phyloP scores from a whole-genome alignment of 208 protist species.

The Novymonas esmeraldas region DNA sequence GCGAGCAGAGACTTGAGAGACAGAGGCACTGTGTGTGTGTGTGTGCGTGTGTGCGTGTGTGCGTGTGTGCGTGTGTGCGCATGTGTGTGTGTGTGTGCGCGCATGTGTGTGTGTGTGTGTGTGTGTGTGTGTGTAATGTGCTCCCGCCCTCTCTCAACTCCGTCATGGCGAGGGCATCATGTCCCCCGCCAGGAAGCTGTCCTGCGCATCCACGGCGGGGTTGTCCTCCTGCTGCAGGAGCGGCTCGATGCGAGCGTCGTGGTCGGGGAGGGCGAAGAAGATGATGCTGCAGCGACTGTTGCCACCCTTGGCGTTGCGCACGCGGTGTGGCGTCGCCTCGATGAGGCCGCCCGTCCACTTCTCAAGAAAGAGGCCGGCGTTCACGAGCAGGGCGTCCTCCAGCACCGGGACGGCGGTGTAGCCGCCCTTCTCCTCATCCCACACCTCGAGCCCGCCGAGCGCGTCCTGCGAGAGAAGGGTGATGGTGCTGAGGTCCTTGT shows the following conservation, averaged over 20 bases:
- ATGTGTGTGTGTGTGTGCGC: not conserved
- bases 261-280: conserved; percentile 84
- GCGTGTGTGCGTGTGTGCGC: not conserved
- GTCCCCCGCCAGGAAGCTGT: conserved; percentile 80
- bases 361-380: conserved; percentile 87
- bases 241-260: conserved; percentile 84
- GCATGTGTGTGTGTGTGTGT: not conserved
- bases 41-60: not conserved
- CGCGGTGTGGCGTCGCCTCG: conserved; percentile 86
- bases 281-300: conserved; percentile 84
- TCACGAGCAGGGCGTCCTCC: conserved; percentile 86
- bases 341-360: conserved; percentile 87
- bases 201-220: conserved; percentile 70
- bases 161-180: conserved; percentile 63
- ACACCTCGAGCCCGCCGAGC: conserved; percentile 85
- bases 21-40: not conserved
- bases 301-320: conserved; percentile 64
- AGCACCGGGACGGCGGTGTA: conserved; percentile 79
- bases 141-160: not conserved
- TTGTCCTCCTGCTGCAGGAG: conserved; percentile 87
- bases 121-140: not conserved
- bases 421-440: conserved; percentile 65
- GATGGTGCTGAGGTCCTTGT: conserved; percentile 89
- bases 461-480: conserved; percentile 87
- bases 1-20: not conserved